Base-by-base conservation (phyloP, 2,329 filamentous ascomycete genomes). In the Sclerotinia trifoliorum region DNA sequence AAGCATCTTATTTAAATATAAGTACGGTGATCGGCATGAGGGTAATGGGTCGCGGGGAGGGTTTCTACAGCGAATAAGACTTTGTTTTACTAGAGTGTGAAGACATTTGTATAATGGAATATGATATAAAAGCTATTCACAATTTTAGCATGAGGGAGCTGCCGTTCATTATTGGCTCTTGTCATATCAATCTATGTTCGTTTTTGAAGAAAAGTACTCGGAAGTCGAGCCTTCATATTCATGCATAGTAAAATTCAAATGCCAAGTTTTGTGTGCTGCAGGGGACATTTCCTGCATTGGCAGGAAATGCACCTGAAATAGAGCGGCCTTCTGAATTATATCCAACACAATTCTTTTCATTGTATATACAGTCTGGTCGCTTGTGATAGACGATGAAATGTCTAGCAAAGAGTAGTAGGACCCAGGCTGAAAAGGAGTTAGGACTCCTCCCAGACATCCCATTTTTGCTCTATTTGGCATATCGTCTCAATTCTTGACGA, bases 1-100 rank as follows among this genome's bases (percentile, higher is more conserved):
- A 90, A 90, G 84, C 87, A 90, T 81, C 86, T 90, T 73, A 90
- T 90, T 75, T 90, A 84, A 74, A 68, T 55, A 17, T 55, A 26
- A n/a, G 42, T 58, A 46, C 49, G 29, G n/a, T 44, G 57, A 48
- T 57, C 67, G 24, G 54, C 69, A 44, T 24, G 48, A n/a, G 66
- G 60, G 24, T 35, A 48, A 66, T 35, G 65, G 69, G 51, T 58
- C 68, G 19, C 4, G 68, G 54, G 32, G 52, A 62, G 68, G 57
- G 42, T 42, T 68, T 46, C 61, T 67, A 71, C 65, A 70, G 68
- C 60, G 66, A 70, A 65, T 65, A 63, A 70, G 52, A 55, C 55
- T 60, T 69, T 77, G 73, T 74, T 70, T 75, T 76, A 74, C 67
- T 75, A 75, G 70, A 63, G 70, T 73, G 70, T 71, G 63, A 72